Evolutionary conservation across 805 yeast species (phyloP), one percentile per base, ranked within the genome.

Genomic region (Pichia scutulata): DNA sequence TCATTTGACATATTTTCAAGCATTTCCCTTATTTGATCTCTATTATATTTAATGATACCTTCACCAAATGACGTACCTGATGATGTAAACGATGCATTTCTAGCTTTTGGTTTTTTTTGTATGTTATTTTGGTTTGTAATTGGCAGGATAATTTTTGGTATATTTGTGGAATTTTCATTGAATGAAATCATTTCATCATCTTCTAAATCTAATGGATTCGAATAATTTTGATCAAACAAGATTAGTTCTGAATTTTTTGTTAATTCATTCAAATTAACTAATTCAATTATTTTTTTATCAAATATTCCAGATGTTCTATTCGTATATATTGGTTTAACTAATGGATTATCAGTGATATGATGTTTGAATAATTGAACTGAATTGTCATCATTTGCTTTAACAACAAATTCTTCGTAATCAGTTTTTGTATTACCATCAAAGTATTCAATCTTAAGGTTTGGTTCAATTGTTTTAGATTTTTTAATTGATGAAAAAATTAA

Each of bases 31-130:
- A 66, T 64, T 51, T 66, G 70, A 28, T 57, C 59, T 30, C 70
- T 53, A 48, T 60, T 64, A 49, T 62, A 66, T 52, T 64, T 65
- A 41, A 66, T 63, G 23, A 66, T 66, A 6, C 70, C 70, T 49
- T 66, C 70, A 19, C 70, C 70, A 51, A 66, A 66, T 14, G 69
- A 65, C 18, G 62, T 60, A 25, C 70, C 70, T 1, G 68, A 63
- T 2, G 70, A 65, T n/a, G 70, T 66, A 41, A 66, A 63, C 5
- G 68, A 63, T 0, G 69, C 61, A 7, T 46, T 46, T 18, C 57
- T 49, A 14, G 26, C 45, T 25, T 40, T 46, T 3, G 44, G 40
- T 24, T 8, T 39, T 6, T 18, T 24, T 7, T 42, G 36, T 4
- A 12, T 40, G 12, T 45, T 33, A 6, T 19, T 13, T 13, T 21